These are phyloP conservation scores for Apiospora sp. DNA, from an alignment of 2,329 filamentous ascomycete species.

Conservation along the genomic window DNA sequence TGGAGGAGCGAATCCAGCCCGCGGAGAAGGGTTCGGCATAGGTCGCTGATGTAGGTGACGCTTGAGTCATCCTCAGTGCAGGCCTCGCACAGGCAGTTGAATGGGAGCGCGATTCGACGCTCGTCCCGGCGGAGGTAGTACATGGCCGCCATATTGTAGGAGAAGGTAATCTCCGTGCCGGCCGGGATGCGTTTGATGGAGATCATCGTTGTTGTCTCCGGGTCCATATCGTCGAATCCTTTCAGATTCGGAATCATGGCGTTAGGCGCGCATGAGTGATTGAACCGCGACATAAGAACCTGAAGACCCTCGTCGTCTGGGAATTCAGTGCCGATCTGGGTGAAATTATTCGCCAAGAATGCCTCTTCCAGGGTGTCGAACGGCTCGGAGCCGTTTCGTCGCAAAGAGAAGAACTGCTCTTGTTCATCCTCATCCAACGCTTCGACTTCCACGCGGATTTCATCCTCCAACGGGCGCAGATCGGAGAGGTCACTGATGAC, in stretches of 20 bases:
- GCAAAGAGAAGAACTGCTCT: background rate
- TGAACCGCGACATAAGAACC: background rate
- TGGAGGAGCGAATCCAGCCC: background rate
- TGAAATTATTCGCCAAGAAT: background rate
- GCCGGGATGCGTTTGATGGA: background rate
- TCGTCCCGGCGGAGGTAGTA: background rate
- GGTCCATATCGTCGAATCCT: background rate
- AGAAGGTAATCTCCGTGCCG: background rate
- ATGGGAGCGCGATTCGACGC: background rate
- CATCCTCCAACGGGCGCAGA: background rate
- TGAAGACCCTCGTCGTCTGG: background rate
- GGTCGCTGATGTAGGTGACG: background rate
- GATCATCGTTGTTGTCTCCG: background rate
- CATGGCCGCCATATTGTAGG: background rate
- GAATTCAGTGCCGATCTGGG: background rate
- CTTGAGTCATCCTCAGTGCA: background rate
- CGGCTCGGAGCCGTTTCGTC: background rate
- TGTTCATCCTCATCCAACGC: background rate
- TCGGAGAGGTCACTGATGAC: background rate
- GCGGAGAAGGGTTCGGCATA: background rate
- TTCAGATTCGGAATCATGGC: background rate
- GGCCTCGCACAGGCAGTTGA: background rate
- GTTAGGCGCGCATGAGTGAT: background rate
- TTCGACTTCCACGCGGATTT: background rate
- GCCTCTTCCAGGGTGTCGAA: background rate